Percentiles rank a stretch among this genome's conserved stretches.
These are phyloP conservation scores for Colletotrichum sp. DNA, from an alignment of 2,329 filamentous ascomycete genomes.

Conservation along the genomic window DNA sequence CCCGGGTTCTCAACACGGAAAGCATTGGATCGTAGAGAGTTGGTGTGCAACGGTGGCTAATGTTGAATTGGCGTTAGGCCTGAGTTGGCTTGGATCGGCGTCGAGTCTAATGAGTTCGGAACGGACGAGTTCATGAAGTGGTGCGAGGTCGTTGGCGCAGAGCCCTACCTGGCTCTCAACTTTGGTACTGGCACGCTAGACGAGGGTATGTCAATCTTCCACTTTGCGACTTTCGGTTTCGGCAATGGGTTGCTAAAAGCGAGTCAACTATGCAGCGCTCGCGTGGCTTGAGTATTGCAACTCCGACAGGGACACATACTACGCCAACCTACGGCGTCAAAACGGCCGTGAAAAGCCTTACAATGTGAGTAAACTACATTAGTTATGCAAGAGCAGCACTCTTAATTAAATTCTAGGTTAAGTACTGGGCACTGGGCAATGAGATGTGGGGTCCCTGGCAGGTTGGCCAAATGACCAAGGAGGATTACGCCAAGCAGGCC, in stretches of 20 bases:
- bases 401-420: slow-evolving; percentile 50
- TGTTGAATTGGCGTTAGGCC: slow-evolving; percentile 47
- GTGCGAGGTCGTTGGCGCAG: slow-evolving; percentile 74
- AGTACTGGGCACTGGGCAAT: slow-evolving; percentile 88
- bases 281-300: slow-evolving; percentile 91
- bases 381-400: background rate
- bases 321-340: slow-evolving; percentile 78
- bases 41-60: slow-evolving; percentile 6
- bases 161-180: slow-evolving; percentile 82
- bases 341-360: slow-evolving; percentile 81
- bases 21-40: background rate
- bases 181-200: slow-evolving; percentile 73
- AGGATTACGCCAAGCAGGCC: slow-evolving; percentile 72
- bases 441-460: slow-evolving; percentile 73
- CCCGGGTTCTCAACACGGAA: background rate
- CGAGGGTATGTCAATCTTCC: slow-evolving; percentile 29
- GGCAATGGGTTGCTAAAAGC: background rate
- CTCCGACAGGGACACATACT: slow-evolving; percentile 76
- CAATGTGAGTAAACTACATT: slow-evolving; percentile 40
- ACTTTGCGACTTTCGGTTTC: background rate
- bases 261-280: slow-evolving; percentile 45
- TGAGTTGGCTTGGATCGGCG: slow-evolving; percentile 80
- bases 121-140: slow-evolving; percentile 88
- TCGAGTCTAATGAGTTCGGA: slow-evolving; percentile 80
- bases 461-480: slow-evolving; percentile 71